Evolutionary conservation across 192 early-diverging fungal genomes (phyloP), one percentile per base, ranked within the genome.

Genomic region (Coemansia sp.): DNA sequence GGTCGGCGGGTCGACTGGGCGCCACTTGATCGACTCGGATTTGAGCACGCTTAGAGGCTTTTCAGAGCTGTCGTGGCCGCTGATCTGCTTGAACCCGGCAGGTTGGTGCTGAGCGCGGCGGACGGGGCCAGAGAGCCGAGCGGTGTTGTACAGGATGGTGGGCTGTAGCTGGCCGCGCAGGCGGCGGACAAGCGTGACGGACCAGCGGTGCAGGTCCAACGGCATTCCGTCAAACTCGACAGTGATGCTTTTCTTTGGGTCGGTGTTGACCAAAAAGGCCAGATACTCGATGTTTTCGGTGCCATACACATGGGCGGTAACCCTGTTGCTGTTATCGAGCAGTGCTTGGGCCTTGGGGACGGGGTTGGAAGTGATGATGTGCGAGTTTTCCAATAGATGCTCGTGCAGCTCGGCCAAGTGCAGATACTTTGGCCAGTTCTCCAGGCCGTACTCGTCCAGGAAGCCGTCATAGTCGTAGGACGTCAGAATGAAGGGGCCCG

Each of bases 381-480:
- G 35, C 9, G 50, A 34, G 28, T 64, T 58, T 13, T 65, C 54
- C 9, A 69, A 27, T 11, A 64, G 34, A 0, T 38, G 26, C 20
- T 34, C 14, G 35, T 76, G 72, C 9, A 76, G 62, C 15, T 53
- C 44, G 14, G 37, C 57, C 26, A 76, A 51, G 18, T 76, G 72
- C 39, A 69, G 46, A 32, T 76, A 76, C 49, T 76, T 76, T 7
- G 72, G 72, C 61, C 62, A 76, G 44, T 68, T 68, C 36, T 68
- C 72, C 58, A 76, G 38, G 3, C 72, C 72, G 22, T 76, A 76
- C 62, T 76, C 61, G 50, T 76, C 72, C 27, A 76, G 28, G 27
- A 76, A 69, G 9, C 66, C 72, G 17, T 68, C 72, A 29, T 76
- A 76, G 55, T 76, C 66, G 50, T 76, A 76, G 9, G 72, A 69